Base-by-base conservation (phyloP, 768 basidiomycete species). In the Cantharellus cinnabarinus region DNA sequence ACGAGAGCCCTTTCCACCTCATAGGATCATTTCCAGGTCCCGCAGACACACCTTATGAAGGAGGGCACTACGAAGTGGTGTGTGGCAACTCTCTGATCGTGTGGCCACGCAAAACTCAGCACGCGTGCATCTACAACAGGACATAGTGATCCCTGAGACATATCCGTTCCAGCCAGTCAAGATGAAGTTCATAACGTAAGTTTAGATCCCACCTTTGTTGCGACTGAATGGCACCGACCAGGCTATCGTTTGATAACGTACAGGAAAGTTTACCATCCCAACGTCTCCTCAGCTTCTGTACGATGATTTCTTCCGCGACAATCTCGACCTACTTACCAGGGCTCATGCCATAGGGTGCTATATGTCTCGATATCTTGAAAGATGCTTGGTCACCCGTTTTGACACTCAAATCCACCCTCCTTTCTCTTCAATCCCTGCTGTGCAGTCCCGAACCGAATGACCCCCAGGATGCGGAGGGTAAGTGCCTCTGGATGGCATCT, bases 331-430 rank as follows among this genome's bases (percentile, higher is more conserved):
- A 15, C n/a, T 15, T 57, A n/a, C 48, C 5, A 35, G 58, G 38
- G n/a, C 48, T 59, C 37, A 38, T 60, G 1, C 58, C 48, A 4
- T 58, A 42, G 40, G 62, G 59, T 39, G 59, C 53, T n/a, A 56
- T 58, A 20, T 61, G 57, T 39, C 29, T 59, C 50, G 73, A 74
- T 61, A 75, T 74, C 39, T 67, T 75, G 51, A 79, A 83, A 67
- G 90, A 95, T 65, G 86, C 87, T n/a, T 93, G 89, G 89, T 86
- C 83, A 4, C 89, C 91, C 51, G 90, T 97, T 40, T 78, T 95
- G 60, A 95, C 93, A 2, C 82, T 98, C 67, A 97, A 95, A 70
- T 90, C 89, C 50, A 97, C 94, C 1, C 73, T 98, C 66, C 93
- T 98, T 68, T 93, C 89, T 2, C 77, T 98, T 10, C 94, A 97